Percentiles rank a stretch among this genome's conserved stretches.
Evolutionary conservation across 768 basidiomycete genomes (phyloP).

Genomic region (Coprinopsis sp.): DNA sequence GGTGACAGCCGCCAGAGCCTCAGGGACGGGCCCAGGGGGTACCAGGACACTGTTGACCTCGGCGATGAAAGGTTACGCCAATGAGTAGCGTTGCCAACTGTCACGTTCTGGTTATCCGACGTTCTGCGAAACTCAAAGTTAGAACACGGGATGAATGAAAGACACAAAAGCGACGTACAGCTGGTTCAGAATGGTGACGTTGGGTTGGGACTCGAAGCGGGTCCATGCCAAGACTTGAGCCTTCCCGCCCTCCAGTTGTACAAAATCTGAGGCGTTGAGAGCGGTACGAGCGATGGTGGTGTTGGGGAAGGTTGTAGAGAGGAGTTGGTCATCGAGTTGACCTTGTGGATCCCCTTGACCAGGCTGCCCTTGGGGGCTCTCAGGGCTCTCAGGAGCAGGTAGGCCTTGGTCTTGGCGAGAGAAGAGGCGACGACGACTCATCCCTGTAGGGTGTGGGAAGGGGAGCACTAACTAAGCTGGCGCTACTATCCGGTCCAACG

Average conservation of each 20-base stretch:
- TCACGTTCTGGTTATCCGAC: slow-evolving; percentile 19
- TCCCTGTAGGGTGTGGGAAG: no score
- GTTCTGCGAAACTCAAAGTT: background rate
- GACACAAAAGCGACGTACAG: slow-evolving; percentile 26
- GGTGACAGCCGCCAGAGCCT: slow-evolving; percentile 39
- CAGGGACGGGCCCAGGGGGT: slow-evolving; percentile 45
- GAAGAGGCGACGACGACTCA: no score
- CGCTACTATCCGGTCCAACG: no score
- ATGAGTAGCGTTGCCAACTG: slow-evolving; percentile 35
- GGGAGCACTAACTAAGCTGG: no score
- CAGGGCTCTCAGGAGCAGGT: background rate
- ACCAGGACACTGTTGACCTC: slow-evolving; percentile 46
- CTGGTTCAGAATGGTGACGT: slow-evolving; percentile 45
- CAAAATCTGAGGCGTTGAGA: slow-evolving; percentile 43
- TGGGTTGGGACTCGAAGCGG: slow-evolving; percentile 16
- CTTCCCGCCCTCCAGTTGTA: slow-evolving; percentile 53
- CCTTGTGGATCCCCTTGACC: background rate
- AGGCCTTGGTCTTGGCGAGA: slow-evolving; percentile 6
- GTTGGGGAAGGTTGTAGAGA: slow-evolving; percentile 45
- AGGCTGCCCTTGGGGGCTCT: background rate
- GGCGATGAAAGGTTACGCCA: slow-evolving; percentile 40
- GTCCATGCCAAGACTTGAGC: slow-evolving; percentile 48
- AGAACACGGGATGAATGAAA: background rate
- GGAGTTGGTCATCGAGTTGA: slow-evolving; percentile 17
- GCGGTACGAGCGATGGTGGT: slow-evolving; percentile 62